These are phyloP conservation scores for Tulasnella sp. DNA, from an alignment of 768 basidiomycete genomes.

Conservation along the genomic window DNA sequence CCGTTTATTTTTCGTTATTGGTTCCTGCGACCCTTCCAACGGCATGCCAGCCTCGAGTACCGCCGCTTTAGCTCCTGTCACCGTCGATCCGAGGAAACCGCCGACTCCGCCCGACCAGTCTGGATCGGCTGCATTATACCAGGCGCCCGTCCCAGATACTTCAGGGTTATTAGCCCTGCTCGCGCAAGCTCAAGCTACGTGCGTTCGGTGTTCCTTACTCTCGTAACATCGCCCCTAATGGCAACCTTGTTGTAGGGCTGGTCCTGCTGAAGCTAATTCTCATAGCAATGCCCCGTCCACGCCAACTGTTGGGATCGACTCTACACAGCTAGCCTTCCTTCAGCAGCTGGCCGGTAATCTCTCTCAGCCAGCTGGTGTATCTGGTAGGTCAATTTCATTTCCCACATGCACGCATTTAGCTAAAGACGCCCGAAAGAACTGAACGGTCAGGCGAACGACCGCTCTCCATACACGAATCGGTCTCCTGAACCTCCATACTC, in stretches of 20 bases:
- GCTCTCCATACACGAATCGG: constrained; percentile 1
- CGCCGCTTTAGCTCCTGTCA: constrained; percentile 6
- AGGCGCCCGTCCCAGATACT: not conserved
- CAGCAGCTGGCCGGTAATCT: constrained; percentile 63
- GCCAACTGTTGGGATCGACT: constrained; percentile 39
- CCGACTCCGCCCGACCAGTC: constrained; percentile 22
- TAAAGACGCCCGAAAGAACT: constrained; percentile 36
- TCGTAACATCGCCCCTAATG: not conserved
- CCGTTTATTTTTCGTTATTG: constrained; percentile 9
- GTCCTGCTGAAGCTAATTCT: not conserved
- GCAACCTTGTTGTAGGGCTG: not conserved
- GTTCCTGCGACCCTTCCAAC: not conserved
- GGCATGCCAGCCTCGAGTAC: constrained; percentile 40
- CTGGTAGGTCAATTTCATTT: constrained; percentile 35
- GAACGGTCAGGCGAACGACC: constrained; percentile 36
- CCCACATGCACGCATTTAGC: constrained; percentile 11
- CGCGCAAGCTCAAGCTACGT: constrained; percentile 23
- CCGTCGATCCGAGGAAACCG: constrained; percentile 13
- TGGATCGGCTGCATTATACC: constrained; percentile 6
- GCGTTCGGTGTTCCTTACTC: not conserved
- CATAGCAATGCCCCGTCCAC: not conserved
- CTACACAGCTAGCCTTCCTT: constrained; percentile 63
- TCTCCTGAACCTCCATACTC: constrained; percentile 15
- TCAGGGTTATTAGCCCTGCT: constrained; percentile 4
- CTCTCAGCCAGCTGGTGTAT: not conserved